These are phyloP conservation scores for Tuber aestivum DNA, from an alignment of 495 filamentous ascomycete species.

Conservation along the genomic window DNA sequence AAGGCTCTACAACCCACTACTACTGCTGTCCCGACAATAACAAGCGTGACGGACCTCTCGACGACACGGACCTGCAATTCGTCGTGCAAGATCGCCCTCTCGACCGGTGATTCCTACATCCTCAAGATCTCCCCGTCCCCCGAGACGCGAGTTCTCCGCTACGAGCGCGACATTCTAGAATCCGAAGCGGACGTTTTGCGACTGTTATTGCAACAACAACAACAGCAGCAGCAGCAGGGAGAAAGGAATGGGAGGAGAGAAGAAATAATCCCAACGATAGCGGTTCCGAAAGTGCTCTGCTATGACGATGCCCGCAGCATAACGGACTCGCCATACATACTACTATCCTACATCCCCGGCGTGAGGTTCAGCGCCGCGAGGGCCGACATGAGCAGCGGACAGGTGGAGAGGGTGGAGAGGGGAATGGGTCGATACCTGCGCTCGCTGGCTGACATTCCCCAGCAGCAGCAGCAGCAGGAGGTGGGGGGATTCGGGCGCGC, in stretches of 20 bases:
- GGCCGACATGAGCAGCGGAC: neutral
- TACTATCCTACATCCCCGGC: constrained; percentile 36
- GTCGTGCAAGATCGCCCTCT: constrained; percentile 31
- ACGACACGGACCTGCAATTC: constrained; percentile 17
- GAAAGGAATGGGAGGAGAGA: too few species aligned
- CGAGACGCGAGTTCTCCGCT: constrained; percentile 28
- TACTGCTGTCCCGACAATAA: neutral
- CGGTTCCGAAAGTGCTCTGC: constrained; percentile 21
- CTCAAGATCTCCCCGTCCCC: constrained; percentile 40
- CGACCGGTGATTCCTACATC: constrained; percentile 21
- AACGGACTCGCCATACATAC: constrained; percentile 35
- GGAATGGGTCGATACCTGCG: constrained; percentile 19
- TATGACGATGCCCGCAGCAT: constrained; percentile 29
- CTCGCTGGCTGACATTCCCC: constrained; percentile 14
- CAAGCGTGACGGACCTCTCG: neutral
- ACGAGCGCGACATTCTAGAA: constrained; percentile 25
- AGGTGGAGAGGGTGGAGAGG: neutral
- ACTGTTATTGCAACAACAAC: constrained; percentile 15
- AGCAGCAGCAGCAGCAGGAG: neutral
- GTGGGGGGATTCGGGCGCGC: constrained; percentile 14
- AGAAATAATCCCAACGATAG: too few species aligned
- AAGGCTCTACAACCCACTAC: neutral
- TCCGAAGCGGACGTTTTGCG: constrained; percentile 28
- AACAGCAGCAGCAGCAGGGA: too few species aligned
- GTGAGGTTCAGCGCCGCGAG: constrained; percentile 9